These are phyloP conservation scores for Fusarium hostae DNA, from an alignment of 2,329 filamentous ascomycete genomes.

Conservation along the genomic window DNA sequence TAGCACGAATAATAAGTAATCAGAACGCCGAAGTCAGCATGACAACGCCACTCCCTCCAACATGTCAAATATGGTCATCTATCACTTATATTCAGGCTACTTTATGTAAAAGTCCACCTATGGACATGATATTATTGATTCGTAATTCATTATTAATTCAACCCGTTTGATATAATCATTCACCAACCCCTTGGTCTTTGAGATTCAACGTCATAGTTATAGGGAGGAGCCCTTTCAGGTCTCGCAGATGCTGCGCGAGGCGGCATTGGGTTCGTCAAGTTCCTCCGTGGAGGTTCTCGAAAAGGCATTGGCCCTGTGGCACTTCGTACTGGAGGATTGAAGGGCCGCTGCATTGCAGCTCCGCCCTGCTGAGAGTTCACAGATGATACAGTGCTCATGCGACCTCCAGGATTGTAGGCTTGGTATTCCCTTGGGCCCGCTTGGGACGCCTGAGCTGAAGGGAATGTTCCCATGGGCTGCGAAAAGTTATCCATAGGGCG, in stretches of 20 bases:
- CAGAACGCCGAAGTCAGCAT: neutral
- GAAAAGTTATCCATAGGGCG: slow-evolving; percentile 48
- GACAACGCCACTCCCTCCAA: neutral
- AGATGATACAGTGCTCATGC: slow-evolving; percentile 50
- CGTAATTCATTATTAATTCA: slow-evolving; percentile 32
- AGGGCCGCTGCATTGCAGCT: slow-evolving; percentile 35
- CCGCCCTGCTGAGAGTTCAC: slow-evolving; percentile 39
- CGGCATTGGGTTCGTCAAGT: slow-evolving; percentile 58
- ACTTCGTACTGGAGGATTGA: slow-evolving; percentile 51
- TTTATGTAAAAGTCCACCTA: slow-evolving; percentile 5
- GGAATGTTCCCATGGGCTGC: slow-evolving; percentile 26
- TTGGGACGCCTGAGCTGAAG: neutral
- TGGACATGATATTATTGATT: slow-evolving; percentile 4
- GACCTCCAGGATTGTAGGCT: slow-evolving; percentile 48
- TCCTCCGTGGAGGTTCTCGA: slow-evolving; percentile 54
- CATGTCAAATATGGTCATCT: neutral
- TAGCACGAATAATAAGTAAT: slow-evolving; percentile 14
- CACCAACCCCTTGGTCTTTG: slow-evolving; percentile 47
- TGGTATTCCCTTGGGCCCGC: slow-evolving; percentile 41
- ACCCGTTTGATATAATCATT: slow-evolving; percentile 2
- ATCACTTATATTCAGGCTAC: neutral
- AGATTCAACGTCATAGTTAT: slow-evolving; percentile 52
- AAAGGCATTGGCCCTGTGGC: slow-evolving; percentile 53
- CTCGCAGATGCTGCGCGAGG: slow-evolving; percentile 40
- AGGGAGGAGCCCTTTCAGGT: slow-evolving; percentile 41